phyloP scores from a whole-genome alignment of 169 alveolate species.

The Plasmodium cynomolgi region DNA sequence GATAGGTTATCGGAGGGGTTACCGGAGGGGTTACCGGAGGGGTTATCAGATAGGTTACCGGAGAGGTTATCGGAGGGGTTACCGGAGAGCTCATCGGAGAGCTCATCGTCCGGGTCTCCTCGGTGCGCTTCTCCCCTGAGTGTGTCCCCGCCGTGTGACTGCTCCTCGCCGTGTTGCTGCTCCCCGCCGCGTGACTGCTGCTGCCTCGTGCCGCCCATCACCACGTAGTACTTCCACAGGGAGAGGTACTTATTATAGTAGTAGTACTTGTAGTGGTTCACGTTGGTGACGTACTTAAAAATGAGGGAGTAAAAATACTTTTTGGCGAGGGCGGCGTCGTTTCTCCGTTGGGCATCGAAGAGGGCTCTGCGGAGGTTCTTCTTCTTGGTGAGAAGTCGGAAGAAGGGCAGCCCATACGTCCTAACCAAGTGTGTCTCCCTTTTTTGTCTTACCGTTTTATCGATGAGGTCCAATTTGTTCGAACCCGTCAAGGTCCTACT shows the following conservation, averaged over 20 bases:
- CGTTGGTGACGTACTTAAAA: conserved; percentile 36
- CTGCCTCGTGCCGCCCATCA: not conserved
- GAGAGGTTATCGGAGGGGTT: not conserved
- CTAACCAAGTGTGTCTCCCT: not conserved
- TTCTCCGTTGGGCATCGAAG: not conserved
- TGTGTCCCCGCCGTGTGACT: too few relatives aligned
- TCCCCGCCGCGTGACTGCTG: not conserved
- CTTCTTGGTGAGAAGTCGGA: not conserved
- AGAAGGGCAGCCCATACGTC: not conserved
- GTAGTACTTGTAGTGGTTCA: conserved; percentile 41
- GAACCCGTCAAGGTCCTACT: not conserved
- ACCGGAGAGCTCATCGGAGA: too few relatives aligned
- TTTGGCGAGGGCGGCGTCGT: not conserved
- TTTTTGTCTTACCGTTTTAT: not conserved
- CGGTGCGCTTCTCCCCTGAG: not conserved
- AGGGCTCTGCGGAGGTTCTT: not conserved
- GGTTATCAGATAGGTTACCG: too few relatives aligned
- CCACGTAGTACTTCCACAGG: conserved; percentile 47
- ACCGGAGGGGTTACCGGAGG: too few relatives aligned
- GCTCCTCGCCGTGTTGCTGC: too few relatives aligned
- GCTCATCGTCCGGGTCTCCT: not conserved
- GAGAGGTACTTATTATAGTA: conserved; percentile 53
- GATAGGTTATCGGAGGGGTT: not conserved
- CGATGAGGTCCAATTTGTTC: not conserved
- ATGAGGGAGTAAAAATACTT: conserved; percentile 30